A percentile compares a stretch with the other conserved stretches of the same genome.
Evolutionary conservation across 163 green algal species (phyloP).

Genomic region (Scenedesmus sp.): DNA sequence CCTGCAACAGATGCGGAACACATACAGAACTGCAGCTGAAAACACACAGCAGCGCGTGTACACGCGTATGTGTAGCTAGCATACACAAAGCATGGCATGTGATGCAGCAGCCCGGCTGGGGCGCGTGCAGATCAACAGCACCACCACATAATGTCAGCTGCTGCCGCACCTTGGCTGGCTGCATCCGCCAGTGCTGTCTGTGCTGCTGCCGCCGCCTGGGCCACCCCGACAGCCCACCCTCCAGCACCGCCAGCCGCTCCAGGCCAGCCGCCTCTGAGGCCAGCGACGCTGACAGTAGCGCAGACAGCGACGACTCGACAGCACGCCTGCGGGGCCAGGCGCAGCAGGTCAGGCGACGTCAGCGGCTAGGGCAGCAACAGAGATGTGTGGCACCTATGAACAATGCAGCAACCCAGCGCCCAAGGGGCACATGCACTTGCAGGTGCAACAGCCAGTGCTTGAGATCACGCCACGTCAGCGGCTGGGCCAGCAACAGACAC

Average conservation of each 20-base stretch:
- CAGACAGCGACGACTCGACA: conserved; percentile 15
- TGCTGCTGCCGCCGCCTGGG: conserved; percentile 21
- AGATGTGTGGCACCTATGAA: too few relatives aligned
- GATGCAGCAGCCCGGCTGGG: too few relatives aligned
- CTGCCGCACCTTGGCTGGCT: conserved; percentile 7
- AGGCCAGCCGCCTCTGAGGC: conserved; percentile 6
- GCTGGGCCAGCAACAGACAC: neutral
- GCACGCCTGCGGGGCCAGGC: conserved; percentile 31
- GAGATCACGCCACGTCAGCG: too few relatives aligned
- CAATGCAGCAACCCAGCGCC: too few relatives aligned
- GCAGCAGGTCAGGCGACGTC: neutral
- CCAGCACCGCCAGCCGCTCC: conserved; percentile 39
- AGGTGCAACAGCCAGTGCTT: too few relatives aligned
- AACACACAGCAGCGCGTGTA: neutral
- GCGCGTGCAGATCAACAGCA: neutral
- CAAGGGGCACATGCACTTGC: too few relatives aligned
- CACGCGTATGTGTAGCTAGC: neutral
- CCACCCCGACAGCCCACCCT: conserved; percentile 41
- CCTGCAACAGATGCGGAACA: conserved; percentile 3
- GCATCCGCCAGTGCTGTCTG: conserved; percentile 45
- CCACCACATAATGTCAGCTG: neutral
- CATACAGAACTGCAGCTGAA: too few relatives aligned
- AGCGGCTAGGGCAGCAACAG: too few relatives aligned
- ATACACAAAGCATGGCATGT: too few relatives aligned
- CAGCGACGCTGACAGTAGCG: conserved; percentile 34